phyloP scores from a whole-genome alignment of 1,139 yeast species.

The Pichia sp. region DNA sequence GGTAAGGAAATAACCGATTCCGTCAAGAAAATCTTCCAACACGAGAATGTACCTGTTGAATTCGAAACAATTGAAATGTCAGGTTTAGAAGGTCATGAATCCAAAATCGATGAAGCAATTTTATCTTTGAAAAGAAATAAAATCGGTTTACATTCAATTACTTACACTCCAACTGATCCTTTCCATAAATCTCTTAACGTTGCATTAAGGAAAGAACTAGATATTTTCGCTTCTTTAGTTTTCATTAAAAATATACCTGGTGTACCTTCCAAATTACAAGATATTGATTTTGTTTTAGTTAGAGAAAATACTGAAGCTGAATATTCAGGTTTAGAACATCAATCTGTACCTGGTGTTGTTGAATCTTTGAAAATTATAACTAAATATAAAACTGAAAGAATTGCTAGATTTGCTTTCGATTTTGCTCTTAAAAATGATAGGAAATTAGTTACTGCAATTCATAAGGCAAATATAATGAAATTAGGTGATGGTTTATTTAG shows the following conservation, averaged over 20 bases:
- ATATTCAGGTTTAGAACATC: conserved; percentile 97
- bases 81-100: conserved; percentile 56
- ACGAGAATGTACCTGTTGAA: conserved; percentile 83
- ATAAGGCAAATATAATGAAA: conserved; percentile 99
- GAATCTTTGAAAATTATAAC: conserved; percentile 95
- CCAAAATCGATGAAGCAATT: conserved; percentile 75
- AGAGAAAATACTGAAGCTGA: conserved; percentile 99
- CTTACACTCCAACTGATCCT: conserved; percentile 74
- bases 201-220: conserved; percentile 92
- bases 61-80: conserved; percentile 90
- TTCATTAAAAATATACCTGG: conserved; percentile 93
- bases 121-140: conserved; percentile 91
- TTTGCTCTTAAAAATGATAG: conserved; percentile 90
- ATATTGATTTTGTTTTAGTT: conserved; percentile 87
- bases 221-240: conserved; percentile 89
- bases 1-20: conserved; percentile 96
- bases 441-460: conserved; percentile 90
- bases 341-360: conserved; percentile 95
- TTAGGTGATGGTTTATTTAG: conserved; percentile 97
- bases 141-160: conserved; percentile 93
- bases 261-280: conserved; percentile 79
- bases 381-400: conserved; percentile 90
- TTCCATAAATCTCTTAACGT: conserved; percentile 82
- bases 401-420: conserved; percentile 95
- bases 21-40: conserved; percentile 81